phyloP scores from a whole-genome alignment of 75 land plant genomes.

The Chamaecyparis obtusa region DNA sequence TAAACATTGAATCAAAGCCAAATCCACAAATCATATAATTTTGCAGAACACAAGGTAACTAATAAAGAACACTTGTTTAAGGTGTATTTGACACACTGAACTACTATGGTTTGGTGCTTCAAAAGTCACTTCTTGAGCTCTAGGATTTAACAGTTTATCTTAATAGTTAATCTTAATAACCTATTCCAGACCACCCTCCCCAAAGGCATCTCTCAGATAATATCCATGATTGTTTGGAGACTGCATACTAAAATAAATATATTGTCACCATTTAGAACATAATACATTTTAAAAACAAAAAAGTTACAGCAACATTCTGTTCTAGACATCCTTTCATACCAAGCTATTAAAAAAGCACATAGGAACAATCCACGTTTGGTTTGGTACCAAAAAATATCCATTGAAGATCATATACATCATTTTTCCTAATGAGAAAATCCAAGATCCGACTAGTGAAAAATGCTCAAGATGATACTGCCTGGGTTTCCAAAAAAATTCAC shows the following conservation, averaged over 20 bases:
- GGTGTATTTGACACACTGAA: neutral
- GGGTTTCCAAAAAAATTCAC: neutral
- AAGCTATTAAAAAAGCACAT: too few species aligned
- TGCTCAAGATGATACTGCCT: slow-evolving; percentile 1
- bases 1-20: neutral
- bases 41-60: neutral
- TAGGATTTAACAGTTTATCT: too few species aligned
- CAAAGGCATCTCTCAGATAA: neutral
- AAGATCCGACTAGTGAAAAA: neutral
- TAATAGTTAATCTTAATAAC: neutral
- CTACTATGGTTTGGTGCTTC: neutral
- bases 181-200: neutral
- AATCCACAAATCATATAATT: neutral
- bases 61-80: neutral
- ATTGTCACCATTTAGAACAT: neutral
- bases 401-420: neutral
- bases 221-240: neutral
- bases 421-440: neutral
- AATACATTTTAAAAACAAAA: neutral
- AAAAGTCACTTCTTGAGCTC: too few species aligned
- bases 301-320: neutral
- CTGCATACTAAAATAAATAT: neutral
- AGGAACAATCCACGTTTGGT: neutral
- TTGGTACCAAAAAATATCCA: neutral
- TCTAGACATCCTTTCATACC: neutral